phyloP scores from a whole-genome alignment of 345 rosid genomes.

The Eucalyptus sp. region DNA sequence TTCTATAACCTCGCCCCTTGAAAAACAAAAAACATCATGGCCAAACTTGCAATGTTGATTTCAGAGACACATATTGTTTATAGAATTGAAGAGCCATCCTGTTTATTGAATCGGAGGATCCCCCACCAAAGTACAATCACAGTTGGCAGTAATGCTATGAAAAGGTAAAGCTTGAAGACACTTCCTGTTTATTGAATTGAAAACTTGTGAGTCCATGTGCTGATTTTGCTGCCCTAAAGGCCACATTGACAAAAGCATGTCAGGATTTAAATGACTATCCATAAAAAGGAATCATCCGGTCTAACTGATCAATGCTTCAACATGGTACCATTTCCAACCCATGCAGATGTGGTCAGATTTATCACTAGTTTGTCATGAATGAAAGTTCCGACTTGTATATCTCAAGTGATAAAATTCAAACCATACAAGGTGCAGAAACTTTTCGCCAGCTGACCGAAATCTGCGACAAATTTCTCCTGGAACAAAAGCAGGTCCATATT shows the following conservation, averaged over 20 bases:
- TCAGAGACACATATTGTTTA: neutral
- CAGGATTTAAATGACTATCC: neutral
- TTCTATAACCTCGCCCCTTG: neutral
- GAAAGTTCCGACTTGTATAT: neutral
- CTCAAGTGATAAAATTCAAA: neutral
- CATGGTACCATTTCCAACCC: neutral
- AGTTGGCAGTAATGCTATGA: neutral
- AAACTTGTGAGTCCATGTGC: neutral
- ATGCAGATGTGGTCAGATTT: neutral
- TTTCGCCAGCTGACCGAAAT: constrained; percentile 75
- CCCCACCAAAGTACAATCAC: neutral
- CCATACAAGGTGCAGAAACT: constrained; percentile 78
- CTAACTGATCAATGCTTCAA: neutral
- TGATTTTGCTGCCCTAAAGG: neutral
- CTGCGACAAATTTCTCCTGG: constrained; percentile 84
- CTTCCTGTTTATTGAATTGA: neutral
- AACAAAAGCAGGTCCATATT: constrained; percentile 70
- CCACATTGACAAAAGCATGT: neutral
- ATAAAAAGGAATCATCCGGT: neutral
- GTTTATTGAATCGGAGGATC: neutral
- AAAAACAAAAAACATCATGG: neutral
- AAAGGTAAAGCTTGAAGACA: neutral
- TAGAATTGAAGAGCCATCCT: neutral
- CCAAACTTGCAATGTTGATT: neutral
- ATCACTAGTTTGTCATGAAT: neutral